Conservation (phyloP, 768 basidiomycete genomes). For the Daedaleopsis sinensis region DNA sequence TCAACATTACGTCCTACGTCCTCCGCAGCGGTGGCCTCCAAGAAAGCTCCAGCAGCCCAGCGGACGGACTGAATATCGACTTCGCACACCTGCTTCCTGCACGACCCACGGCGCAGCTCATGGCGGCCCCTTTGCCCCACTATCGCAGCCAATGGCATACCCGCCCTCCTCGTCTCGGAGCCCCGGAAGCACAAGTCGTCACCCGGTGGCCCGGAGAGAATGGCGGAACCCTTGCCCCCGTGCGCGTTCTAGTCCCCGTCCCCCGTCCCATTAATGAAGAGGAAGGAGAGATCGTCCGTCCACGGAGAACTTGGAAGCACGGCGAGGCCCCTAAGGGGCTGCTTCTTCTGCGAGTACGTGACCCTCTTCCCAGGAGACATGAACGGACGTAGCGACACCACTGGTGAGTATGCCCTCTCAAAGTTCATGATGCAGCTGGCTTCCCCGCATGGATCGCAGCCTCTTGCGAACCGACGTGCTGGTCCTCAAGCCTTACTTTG, state of each 20-base stretch:
- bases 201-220: neutral
- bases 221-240: neutral
- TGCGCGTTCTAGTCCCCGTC: neutral
- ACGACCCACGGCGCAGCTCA: neutral
- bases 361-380: neutral
- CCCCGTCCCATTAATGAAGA: neutral
- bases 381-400: neutral
- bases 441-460: too few relatives aligned
- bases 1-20: neutral
- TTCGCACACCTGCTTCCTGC: neutral
- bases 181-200: neutral
- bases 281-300: neutral
- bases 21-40: neutral
- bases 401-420: neutral
- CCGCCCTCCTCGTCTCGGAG: neutral
- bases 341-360: neutral
- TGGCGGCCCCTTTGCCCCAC: neutral
- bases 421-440: too few relatives aligned
- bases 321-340: neutral
- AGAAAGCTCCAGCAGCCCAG: neutral
- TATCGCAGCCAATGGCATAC: neutral
- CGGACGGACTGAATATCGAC: neutral
- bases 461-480: too few relatives aligned
- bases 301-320: neutral
- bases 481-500: neutral